Conservation (phyloP, 148 eudicot species). For the Chenopodium quinoa region DNA sequence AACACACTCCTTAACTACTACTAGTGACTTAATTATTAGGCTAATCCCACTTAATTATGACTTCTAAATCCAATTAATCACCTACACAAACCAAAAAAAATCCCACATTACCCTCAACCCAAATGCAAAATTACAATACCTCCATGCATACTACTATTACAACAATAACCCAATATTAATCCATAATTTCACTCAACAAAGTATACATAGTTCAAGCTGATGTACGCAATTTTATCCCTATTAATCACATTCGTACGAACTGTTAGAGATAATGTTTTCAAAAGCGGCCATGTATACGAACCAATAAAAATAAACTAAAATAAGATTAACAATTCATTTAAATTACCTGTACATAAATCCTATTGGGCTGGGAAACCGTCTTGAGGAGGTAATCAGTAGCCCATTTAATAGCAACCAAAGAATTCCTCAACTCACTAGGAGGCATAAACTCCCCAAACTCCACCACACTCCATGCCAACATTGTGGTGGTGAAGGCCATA, state of each 20-base stretch:
- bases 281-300: background rate
- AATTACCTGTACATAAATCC: constrained; percentile 79
- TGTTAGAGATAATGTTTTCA: too few species aligned
- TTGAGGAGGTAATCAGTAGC: constrained; percentile 80
- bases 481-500: constrained; percentile 92
- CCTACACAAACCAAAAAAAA: background rate
- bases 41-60: background rate
- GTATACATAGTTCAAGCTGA: background rate
- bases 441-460: constrained; percentile 85
- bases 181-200: background rate
- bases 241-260: too few species aligned
- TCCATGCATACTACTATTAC: constrained; percentile 1
- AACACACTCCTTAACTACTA: background rate
- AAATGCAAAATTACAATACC: background rate
- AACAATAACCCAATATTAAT: background rate
- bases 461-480: constrained; percentile 91
- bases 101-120: background rate
- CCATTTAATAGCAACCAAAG: constrained; percentile 76
- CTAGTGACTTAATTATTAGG: background rate
- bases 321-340: background rate
- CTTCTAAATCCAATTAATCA: background rate
- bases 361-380: constrained; percentile 61
- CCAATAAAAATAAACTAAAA: background rate
- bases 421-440: constrained; percentile 43
- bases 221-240: background rate